phyloP scores from a whole-genome alignment of 2,329 filamentous ascomycete species.

The Arthrobotrys entomopaga region DNA sequence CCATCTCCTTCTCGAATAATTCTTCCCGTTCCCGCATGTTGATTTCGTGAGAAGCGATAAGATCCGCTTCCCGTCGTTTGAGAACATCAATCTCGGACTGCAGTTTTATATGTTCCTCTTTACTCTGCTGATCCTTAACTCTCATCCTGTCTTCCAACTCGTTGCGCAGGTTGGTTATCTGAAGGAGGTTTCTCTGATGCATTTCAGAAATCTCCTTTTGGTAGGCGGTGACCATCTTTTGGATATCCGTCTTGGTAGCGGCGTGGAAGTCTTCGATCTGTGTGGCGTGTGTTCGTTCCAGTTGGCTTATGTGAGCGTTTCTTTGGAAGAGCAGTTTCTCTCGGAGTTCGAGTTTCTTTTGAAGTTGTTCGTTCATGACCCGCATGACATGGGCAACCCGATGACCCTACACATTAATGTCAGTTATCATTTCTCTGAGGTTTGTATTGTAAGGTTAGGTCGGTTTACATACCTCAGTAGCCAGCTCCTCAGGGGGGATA shows the following conservation, averaged over 20 bases:
- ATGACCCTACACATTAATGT: slow-evolving; percentile 23
- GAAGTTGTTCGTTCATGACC: slow-evolving; percentile 55
- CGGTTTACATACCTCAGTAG: slow-evolving; percentile 37
- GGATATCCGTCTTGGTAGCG: slow-evolving; percentile 52
- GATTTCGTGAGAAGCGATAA: slow-evolving; percentile 35
- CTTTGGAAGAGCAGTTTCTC: slow-evolving; percentile 51
- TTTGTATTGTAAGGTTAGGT: neutral
- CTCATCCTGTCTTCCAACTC: slow-evolving; percentile 47
- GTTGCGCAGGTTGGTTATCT: slow-evolving; percentile 52
- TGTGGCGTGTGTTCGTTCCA: slow-evolving; percentile 52
- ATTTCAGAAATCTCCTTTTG: slow-evolving; percentile 52
- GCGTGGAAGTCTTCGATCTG: slow-evolving; percentile 54
- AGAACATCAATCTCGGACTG: slow-evolving; percentile 40
- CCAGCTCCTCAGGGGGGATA: slow-evolving; percentile 42
- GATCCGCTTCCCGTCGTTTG: slow-evolving; percentile 30
- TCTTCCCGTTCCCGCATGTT: slow-evolving; percentile 37
- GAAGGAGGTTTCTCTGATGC: slow-evolving; percentile 52
- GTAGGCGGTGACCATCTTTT: slow-evolving; percentile 50
- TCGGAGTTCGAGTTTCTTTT: slow-evolving; percentile 54
- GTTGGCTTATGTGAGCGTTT: slow-evolving; percentile 53
- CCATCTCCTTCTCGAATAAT: slow-evolving; percentile 47
- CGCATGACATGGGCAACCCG: slow-evolving; percentile 54
- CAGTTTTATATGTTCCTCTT: slow-evolving; percentile 23
- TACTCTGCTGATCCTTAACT: slow-evolving; percentile 33
- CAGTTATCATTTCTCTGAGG: neutral